phyloP scores from a whole-genome alignment of 257 asterid genomes.

The Plantago ovata region DNA sequence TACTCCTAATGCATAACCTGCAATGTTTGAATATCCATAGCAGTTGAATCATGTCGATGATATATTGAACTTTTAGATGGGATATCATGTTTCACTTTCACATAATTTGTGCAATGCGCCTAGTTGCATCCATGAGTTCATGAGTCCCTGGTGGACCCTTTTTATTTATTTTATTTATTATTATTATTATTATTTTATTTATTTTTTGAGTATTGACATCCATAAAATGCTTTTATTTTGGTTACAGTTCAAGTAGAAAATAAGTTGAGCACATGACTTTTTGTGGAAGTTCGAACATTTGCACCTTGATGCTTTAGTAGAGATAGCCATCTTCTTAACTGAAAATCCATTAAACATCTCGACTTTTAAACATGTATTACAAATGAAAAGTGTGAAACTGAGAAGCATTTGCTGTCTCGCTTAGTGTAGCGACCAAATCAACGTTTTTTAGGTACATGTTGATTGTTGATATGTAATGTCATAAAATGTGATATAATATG shows the following conservation, averaged over 20 bases:
- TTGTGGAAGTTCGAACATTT: too few species aligned
- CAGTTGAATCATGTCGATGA: background rate
- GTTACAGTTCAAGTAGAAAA: too few species aligned
- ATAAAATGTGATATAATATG: background rate
- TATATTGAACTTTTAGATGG: background rate
- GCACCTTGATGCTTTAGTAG: background rate
- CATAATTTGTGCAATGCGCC: background rate
- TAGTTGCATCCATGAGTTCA: background rate
- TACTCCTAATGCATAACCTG: background rate
- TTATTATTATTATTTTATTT: too few species aligned
- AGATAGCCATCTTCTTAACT: background rate
- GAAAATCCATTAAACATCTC: background rate
- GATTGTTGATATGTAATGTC: background rate
- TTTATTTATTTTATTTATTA: too few species aligned
- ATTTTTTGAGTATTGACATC: too few species aligned
- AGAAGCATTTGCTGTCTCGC: background rate
- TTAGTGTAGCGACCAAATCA: background rate
- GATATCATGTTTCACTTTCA: background rate
- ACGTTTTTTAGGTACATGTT: background rate
- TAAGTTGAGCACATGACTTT: too few species aligned
- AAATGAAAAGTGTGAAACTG: background rate
- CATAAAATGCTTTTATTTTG: too few species aligned
- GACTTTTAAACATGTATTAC: too few species aligned
- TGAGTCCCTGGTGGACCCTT: background rate
- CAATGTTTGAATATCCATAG: conserved; percentile 1